Conservation (phyloP, 805 yeast genomes). For the Teunomyces funiuensis region DNA sequence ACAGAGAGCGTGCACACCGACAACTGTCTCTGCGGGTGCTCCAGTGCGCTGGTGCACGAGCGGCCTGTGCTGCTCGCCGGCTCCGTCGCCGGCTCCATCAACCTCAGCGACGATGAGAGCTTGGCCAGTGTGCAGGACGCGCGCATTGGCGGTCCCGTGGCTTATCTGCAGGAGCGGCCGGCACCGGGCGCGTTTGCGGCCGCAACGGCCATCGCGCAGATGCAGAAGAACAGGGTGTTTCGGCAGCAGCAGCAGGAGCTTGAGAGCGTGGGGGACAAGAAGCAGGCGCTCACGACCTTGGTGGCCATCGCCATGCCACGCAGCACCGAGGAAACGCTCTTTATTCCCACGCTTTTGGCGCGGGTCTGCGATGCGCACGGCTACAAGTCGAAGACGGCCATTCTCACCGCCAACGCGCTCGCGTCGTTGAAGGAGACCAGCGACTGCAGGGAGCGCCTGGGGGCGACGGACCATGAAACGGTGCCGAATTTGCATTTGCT, state of each 20-base stretch:
- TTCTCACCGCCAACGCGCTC: slow-evolving; percentile 66
- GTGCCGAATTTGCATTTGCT: too few relatives aligned
- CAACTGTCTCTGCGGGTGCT: slow-evolving; percentile 58
- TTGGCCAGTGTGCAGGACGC: slow-evolving; percentile 21
- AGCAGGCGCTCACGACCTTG: slow-evolving; percentile 37
- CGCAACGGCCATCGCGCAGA: slow-evolving; percentile 58
- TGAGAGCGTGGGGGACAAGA: slow-evolving; percentile 29
- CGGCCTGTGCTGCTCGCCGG: slow-evolving; percentile 69
- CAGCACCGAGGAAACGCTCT: slow-evolving; percentile 74
- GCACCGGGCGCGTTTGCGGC: slow-evolving; percentile 77
- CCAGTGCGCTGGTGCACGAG: slow-evolving; percentile 54
- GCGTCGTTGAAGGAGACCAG: slow-evolving; percentile 68
- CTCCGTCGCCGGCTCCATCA: slow-evolving; percentile 44
- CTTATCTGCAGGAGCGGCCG: slow-evolving; percentile 65
- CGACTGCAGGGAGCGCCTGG: too few relatives aligned
- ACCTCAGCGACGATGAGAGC: slow-evolving; percentile 39
- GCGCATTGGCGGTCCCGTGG: too few relatives aligned
- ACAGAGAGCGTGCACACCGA: slow-evolving; percentile 24
- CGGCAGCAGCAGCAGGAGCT: slow-evolving; percentile 20
- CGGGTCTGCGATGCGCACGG: slow-evolving; percentile 71
- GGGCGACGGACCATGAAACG: too few relatives aligned
- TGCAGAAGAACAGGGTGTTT: slow-evolving; percentile 34
- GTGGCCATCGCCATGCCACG: slow-evolving; percentile 77
- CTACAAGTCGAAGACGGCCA: slow-evolving; percentile 67
- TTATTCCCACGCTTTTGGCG: slow-evolving; percentile 70